Evolutionary conservation across 176 grass and related monocot species (phyloP).

Genomic region (Puccinellia tenuiflora): DNA sequence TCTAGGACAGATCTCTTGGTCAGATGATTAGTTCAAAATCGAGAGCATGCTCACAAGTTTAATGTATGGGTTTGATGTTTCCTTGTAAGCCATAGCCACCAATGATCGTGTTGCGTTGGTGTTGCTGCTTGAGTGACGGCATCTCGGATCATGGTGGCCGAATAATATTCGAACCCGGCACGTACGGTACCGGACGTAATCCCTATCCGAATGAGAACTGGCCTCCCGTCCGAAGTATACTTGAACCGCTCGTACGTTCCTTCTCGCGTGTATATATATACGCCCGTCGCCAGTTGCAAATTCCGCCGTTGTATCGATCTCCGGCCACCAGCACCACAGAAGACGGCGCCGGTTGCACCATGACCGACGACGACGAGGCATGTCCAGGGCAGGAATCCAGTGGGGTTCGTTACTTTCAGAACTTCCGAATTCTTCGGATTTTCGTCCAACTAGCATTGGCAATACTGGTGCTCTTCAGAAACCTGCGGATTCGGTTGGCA

Average conservation of each 20-base stretch:
- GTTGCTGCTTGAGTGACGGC: not conserved
- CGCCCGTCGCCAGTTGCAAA: not conserved
- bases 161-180: not conserved
- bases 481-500: not conserved
- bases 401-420: not conserved
- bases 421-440: not conserved
- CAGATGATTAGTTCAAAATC: not conserved
- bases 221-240: not conserved
- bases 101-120: not conserved
- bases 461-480: not conserved
- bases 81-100: not conserved
- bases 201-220: not conserved
- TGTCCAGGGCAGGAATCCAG: not conserved
- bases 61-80: not conserved
- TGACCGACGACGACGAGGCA: not conserved
- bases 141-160: not conserved
- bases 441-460: not conserved
- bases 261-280: not conserved
- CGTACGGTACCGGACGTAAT: not conserved
- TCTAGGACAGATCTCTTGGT: conserved; percentile 10
- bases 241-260: not conserved
- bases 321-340: not conserved
- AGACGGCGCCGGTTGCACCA: not conserved
- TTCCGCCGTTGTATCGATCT: not conserved
- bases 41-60: not conserved